These are phyloP conservation scores for Cutaneotrichosporon sp. DNA, from an alignment of 1,284 basidiomycete genomes.

Conservation along the genomic window DNA sequence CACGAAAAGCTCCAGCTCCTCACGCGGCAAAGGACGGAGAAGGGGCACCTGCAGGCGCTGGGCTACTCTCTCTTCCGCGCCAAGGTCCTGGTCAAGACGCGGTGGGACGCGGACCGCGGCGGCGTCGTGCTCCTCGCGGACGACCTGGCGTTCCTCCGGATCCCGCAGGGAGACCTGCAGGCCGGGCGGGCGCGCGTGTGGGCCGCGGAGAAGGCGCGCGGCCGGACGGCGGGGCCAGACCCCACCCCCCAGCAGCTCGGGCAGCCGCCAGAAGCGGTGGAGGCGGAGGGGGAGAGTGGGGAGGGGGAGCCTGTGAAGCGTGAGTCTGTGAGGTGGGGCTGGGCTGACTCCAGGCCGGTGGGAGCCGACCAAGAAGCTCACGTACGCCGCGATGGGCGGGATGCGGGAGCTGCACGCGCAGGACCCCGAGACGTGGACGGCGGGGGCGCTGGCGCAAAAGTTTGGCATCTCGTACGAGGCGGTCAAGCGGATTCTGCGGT, in stretches of 20 bases:
- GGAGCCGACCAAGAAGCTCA: constrained; percentile 81
- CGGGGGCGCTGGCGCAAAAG: constrained; percentile 69
- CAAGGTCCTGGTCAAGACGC: no score
- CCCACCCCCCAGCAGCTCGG: neutral
- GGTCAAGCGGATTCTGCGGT: constrained; percentile 69
- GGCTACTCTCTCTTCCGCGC: neutral
- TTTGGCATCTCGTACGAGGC: constrained; percentile 86
- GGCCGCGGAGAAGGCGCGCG: neutral
- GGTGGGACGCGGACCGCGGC: no score
- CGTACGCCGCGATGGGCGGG: constrained; percentile 87
- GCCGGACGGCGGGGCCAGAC: no score
- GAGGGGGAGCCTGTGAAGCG: neutral
- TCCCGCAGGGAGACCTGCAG: no score
- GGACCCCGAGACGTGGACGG: constrained; percentile 70
- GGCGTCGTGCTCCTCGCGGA: no score
- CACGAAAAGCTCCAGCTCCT: no score
- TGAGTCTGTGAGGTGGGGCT: neutral
- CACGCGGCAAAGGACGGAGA: no score
- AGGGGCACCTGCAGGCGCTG: neutral
- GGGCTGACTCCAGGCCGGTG: constrained; percentile 55
- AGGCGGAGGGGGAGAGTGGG: neutral
- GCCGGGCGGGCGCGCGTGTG: neutral
- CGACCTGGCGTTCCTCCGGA: no score
- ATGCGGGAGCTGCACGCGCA: constrained; percentile 70
- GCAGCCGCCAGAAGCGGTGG: neutral